Evolutionary conservation across 129 eudicot species (phyloP), one percentile per base, ranked within the genome.

Genomic region (Flaveria bidentis): DNA sequence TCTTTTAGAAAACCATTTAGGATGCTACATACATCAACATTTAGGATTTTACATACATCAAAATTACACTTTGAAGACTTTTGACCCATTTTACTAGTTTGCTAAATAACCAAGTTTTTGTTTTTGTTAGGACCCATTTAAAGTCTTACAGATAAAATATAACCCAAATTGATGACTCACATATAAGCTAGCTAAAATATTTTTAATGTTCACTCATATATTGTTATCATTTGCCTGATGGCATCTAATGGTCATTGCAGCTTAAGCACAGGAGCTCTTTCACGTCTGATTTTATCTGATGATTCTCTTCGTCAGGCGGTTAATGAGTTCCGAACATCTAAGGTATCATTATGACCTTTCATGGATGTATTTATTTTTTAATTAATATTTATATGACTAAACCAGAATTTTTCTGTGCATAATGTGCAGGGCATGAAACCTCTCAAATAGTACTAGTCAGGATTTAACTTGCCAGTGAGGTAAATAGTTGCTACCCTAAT

Each of bases 201-300:
- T 69, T 60, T 20, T 44, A 69, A 57, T 45, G 62, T 56, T 13
- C 42, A 26, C 30, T 22, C 5, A 11, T 15, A 70, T 47, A 69
- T 70, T 63, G 49, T 25, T 50, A 6, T 50, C 49, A 3, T 52
- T 64, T 15, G 55, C 73, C 49, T 13, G 45, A 44, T 67, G 45
- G 58, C 30, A 23, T 65, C 55, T 83, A 6, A 23, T 17, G 14
- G 51, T 63, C 28, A 58, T 72, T 83, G 79, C 84, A 94, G 99
- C 86, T 60, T 95, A 80, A 95, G 99, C 85, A 95, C 97, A 17
- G 99, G 99, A 70, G 93, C 89, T 76, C 82, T 95, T 39, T 91
- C 99, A 65, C 92, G 97, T 71, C 77, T 95, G 83, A 87, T 95
- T 62, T 84, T 95, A 62, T 95, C 97, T 6, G 96, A 91, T 83